Evolutionary conservation across 495 filamentous ascomycete genomes (phyloP).

Genomic region (Neurospora intermedia): DNA sequence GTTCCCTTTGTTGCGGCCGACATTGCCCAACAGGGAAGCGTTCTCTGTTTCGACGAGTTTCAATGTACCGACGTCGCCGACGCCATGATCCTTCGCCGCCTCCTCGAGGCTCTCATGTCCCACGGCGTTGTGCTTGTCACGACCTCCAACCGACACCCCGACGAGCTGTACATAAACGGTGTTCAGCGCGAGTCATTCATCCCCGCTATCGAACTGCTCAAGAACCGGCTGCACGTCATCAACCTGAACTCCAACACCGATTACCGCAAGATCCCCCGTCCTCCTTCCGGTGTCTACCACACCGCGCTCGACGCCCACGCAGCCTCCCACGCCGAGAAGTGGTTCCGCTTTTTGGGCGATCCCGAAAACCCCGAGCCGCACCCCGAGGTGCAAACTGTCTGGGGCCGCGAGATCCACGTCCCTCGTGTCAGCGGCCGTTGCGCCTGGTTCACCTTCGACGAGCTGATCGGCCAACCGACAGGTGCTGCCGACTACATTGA

Average conservation of each 20-base stretch:
- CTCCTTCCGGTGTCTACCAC: constrained; percentile 88
- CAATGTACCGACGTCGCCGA: constrained; percentile 98
- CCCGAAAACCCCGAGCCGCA: constrained; percentile 66
- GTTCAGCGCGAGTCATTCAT: constrained; percentile 93
- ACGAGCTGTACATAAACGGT: constrained; percentile 95
- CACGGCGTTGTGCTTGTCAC: constrained; percentile 95
- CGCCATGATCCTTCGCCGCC: constrained; percentile 90
- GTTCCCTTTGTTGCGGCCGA: constrained; percentile 88
- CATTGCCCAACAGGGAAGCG: constrained; percentile 73
- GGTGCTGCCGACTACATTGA: constrained; percentile 94
- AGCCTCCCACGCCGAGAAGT: constrained; percentile 72
- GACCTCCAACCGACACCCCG: constrained; percentile 92
- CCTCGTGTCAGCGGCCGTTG: constrained; percentile 79
- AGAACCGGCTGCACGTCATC: constrained; percentile 70
- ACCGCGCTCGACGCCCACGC: constrained; percentile 67
- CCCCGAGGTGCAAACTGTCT: constrained; percentile 69
- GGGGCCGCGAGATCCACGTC: constrained; percentile 83
- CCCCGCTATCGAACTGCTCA: constrained; percentile 86
- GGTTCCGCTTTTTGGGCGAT: constrained; percentile 91
- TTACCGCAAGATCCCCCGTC: constrained; percentile 92
- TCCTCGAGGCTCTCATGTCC: constrained; percentile 82
- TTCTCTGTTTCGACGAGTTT: constrained; percentile 97
- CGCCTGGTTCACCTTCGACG: constrained; percentile 80
- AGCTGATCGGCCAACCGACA: constrained; percentile 77
- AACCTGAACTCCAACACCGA: constrained; percentile 93